Percentiles rank a stretch among this genome's conserved stretches.
phyloP scores from a whole-genome alignment of 148 eudicot species.

The Silene conica region DNA sequence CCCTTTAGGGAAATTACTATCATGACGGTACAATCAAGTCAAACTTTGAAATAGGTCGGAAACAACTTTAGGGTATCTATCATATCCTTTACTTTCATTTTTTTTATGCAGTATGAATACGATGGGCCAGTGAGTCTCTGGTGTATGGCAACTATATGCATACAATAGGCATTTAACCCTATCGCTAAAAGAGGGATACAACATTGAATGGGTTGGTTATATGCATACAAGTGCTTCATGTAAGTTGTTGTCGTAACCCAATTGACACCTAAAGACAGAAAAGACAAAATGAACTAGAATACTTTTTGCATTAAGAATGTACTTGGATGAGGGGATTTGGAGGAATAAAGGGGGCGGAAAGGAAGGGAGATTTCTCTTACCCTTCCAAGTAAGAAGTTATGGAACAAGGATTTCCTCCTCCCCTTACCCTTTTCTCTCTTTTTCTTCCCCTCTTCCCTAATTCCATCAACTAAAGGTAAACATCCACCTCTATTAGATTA shows the following conservation, averaged over 20 bases:
- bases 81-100: not conserved
- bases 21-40: not conserved
- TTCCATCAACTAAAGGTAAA: not conserved
- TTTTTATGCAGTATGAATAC: too few species aligned
- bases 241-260: not conserved
- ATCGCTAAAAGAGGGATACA: not conserved
- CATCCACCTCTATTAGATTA: too few species aligned
- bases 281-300: not conserved
- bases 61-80: not conserved
- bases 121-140: too few species aligned
- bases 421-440: not conserved
- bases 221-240: too few species aligned
- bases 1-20: not conserved
- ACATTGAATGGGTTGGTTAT: too few species aligned
- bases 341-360: not conserved
- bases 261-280: not conserved
- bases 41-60: not conserved
- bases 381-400: too few species aligned
- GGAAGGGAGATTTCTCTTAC: too few species aligned
- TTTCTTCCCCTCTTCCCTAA: too few species aligned
- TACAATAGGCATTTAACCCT: not conserved
- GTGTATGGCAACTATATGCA: too few species aligned
- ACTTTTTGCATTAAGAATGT: not conserved
- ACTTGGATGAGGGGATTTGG: not conserved
- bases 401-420: too few species aligned